Evolutionary conservation across 1,139 yeast genomes (phyloP), one percentile per base, ranked within the genome.

Genomic region (Zygoascus meyerae): DNA sequence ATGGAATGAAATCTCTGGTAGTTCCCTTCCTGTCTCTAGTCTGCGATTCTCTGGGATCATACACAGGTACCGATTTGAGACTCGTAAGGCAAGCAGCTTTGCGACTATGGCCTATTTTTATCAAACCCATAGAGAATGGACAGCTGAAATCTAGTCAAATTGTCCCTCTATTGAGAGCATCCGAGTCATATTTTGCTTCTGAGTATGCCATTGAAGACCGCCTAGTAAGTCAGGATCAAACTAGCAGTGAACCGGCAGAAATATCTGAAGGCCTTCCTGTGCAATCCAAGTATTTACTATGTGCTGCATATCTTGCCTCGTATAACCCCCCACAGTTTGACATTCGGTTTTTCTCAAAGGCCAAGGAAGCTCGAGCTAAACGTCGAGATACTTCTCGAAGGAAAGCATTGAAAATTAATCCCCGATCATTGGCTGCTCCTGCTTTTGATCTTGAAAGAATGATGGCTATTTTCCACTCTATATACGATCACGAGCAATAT

Each of bases 261-360:
- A 26, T 33, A 21, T 16, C 14, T 11, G 35, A 30, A 8, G 30
- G 38, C 11, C 66, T 82, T 48, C 81, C 86, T 0, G 59, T 64
- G 10, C 72, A 74, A 48, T 74, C 86, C n/a, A 81, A 81, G 58
- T 80, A 70, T 56, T 66, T 83, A 2, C 64, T 84, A 18, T 71
- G 83, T 45, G 86, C 90, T 1, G 79, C 86, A 0, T 84, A 81
- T 56, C 67, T 84, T 47, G 89, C 90, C 0, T 81, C 90, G 1
- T 81, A 74, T 58, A 77, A 78, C 44, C 79, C 79, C 5, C 78
- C 80, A 3, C 75, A 75, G 51, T 69, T 71, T 52, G 94, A 84
- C 60, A 68, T 78, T 52, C 74, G 77, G 38, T 68, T 73, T 48
- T 84, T 83, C 54, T 79, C 90, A 39, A 74, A 72, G 51, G 70